Conservation (phyloP, 345 rosid genomes). For the Clarkia xantiana region DNA sequence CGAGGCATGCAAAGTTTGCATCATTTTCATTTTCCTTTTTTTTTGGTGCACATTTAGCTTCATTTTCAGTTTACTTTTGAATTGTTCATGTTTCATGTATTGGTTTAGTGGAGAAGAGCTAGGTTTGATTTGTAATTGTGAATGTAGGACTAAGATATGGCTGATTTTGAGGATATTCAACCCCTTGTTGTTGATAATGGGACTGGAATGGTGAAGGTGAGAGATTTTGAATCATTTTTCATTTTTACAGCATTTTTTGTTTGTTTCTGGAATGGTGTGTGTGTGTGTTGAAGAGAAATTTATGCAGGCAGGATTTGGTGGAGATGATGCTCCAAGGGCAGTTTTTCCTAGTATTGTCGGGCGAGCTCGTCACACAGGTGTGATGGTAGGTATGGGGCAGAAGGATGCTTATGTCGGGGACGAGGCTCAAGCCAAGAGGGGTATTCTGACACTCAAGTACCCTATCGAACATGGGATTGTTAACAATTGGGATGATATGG, state of each 20-base stretch:
- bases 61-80: too few species aligned
- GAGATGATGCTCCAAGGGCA: conserved; percentile 18
- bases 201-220: conserved; percentile 2
- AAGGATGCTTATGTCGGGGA: too few species aligned
- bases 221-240: background rate
- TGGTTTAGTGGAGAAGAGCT: too few species aligned
- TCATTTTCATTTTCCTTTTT: too few species aligned
- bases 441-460: conserved; percentile 10
- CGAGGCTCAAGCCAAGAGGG: conserved; percentile 14
- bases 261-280: too few species aligned
- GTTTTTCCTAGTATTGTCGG: conserved; percentile 15
- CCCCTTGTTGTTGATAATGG: too few species aligned
- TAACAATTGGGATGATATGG: conserved; percentile 17
- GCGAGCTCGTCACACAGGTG: conserved; percentile 4
- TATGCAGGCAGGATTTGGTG: conserved; percentile 19
- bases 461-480: conserved; percentile 17
- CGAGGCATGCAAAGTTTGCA: too few species aligned
- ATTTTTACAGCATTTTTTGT: too few species aligned
- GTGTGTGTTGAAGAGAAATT: too few species aligned
- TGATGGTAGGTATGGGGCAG: conserved; percentile 14
- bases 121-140: too few species aligned
- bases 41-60: too few species aligned
- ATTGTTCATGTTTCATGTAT: too few species aligned
- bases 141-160: background rate
- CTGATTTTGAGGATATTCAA: background rate